Evolutionary conservation across 352 stramenopile genomes (phyloP).

Genomic region (Pythium grandisporangium): DNA sequence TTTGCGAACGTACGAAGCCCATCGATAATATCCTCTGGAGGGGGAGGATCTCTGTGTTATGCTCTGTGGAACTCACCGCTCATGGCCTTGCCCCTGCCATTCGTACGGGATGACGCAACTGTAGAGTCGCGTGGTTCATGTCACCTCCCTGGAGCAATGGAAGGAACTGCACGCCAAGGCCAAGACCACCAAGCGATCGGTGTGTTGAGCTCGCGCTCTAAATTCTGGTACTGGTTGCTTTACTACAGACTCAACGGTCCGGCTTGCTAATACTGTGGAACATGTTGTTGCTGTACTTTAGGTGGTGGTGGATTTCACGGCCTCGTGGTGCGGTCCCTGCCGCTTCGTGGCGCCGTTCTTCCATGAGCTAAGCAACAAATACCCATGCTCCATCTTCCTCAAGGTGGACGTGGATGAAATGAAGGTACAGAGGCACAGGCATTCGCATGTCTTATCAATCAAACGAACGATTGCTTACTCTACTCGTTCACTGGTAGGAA

Average conservation of each 20-base stretch:
- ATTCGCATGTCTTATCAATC: no score
- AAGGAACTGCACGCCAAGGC: conserved; percentile 62
- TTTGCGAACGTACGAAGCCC: conserved; percentile 12
- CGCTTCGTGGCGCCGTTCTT: conserved; percentile 80
- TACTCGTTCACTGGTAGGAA: no score
- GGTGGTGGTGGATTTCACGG: conserved; percentile 84
- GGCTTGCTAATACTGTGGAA: no score
- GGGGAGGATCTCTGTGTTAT: no score
- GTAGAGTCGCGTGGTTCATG: conserved; percentile 60
- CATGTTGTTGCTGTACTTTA: conserved; percentile 1
- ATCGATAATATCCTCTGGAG: no score
- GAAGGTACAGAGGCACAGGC: no score
- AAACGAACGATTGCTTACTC: no score
- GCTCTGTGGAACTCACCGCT: no score
- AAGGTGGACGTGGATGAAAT: conserved; percentile 88
- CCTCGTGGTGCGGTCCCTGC: conserved; percentile 85
- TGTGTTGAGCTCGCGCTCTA: no score
- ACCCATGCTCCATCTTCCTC: conserved; percentile 77
- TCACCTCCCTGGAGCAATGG: conserved; percentile 60
- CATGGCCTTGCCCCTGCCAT: background rate
- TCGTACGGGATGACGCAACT: background rate
- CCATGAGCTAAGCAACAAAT: conserved; percentile 80
- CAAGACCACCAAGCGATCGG: conserved; percentile 56
- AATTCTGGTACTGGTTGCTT: no score
- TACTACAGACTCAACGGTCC: no score